These are phyloP conservation scores for Astrothelium subdiscretum DNA, from an alignment of 495 filamentous ascomycete species.

Conservation along the genomic window DNA sequence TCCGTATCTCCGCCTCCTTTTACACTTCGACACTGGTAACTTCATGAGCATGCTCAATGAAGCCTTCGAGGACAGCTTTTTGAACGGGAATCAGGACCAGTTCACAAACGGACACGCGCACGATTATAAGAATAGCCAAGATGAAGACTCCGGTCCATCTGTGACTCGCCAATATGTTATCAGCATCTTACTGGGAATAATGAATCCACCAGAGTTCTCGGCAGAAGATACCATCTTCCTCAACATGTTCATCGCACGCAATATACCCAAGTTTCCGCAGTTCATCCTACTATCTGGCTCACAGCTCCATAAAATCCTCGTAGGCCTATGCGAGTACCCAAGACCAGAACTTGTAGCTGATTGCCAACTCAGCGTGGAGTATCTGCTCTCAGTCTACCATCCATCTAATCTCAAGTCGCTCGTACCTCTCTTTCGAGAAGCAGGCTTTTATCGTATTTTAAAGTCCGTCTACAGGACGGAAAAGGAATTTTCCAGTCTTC, in stretches of 20 bases:
- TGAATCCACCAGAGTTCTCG: slow-evolving; percentile 60
- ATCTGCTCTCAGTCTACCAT: slow-evolving; percentile 84
- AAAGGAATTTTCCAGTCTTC: slow-evolving; percentile 64
- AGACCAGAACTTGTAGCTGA: slow-evolving; percentile 75
- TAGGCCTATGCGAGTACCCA: slow-evolving; percentile 75
- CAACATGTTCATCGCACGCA: slow-evolving; percentile 95
- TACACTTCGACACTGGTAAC: slow-evolving; percentile 80
- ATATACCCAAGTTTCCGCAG: slow-evolving; percentile 90
- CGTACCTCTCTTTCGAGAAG: slow-evolving; percentile 65
- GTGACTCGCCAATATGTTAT: slow-evolving; percentile 86
- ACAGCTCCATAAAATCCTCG: slow-evolving; percentile 66
- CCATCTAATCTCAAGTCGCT: slow-evolving; percentile 68
- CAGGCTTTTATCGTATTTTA: slow-evolving; percentile 83
- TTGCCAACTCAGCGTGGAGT: slow-evolving; percentile 90
- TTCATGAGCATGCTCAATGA: slow-evolving; percentile 94
- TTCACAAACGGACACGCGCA: slow-evolving; percentile 38
- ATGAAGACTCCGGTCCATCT: slow-evolving; percentile 46
- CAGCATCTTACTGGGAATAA: slow-evolving; percentile 78
- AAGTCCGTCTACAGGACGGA: slow-evolving; percentile 79
- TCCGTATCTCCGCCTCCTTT: slow-evolving; percentile 68
- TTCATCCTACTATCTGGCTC: slow-evolving; percentile 85
- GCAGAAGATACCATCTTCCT: slow-evolving; percentile 83
- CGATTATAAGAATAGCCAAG: slow-evolving; percentile 16
- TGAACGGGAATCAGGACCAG: slow-evolving; percentile 63
- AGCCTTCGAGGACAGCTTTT: slow-evolving; percentile 88